Base-by-base conservation (phyloP, 129 eudicot genomes). In the Rutidosis leptorrhynchoides region DNA sequence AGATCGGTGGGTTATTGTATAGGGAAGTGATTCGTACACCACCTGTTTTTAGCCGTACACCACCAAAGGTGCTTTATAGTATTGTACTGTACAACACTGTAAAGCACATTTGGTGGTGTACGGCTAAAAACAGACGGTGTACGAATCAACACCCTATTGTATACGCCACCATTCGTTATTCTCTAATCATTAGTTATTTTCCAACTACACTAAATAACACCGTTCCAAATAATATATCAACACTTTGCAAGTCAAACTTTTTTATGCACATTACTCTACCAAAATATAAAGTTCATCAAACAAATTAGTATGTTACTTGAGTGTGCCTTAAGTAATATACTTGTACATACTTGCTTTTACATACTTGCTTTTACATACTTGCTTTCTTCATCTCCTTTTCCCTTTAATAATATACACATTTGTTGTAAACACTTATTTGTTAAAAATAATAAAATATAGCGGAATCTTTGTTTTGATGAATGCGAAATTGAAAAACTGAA, bases 1-100 rank as follows among this genome's bases (percentile, higher is more conserved):
- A 65, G 59, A 57, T 70, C 23, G 67, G 67, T 70, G 67, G 67
- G 66, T 70, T 70, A 56, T 42, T 70, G 65, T 42, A 58, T n/a
- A n/a, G n/a, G n/a, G n/a, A n/a, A n/a, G n/a, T n/a, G n/a, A n/a
- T n/a, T n/a, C n/a, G n/a, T n/a, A n/a, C n/a, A n/a, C n/a, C n/a
- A n/a, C n/a, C n/a, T n/a, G n/a, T n/a, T n/a, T n/a, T n/a, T n/a
- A n/a, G n/a, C n/a, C n/a, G n/a, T n/a, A n/a, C n/a, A n/a, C n/a
- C n/a, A n/a, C n/a, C n/a, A n/a, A n/a, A n/a, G n/a, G n/a, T n/a
- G n/a, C n/a, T n/a, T n/a, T n/a, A n/a, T n/a, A n/a, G n/a, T n/a
- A n/a, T n/a, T n/a, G n/a, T n/a, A n/a, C n/a, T n/a, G n/a, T n/a
- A n/a, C n/a, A n/a, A n/a, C n/a, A n/a, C n/a, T n/a, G n/a, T n/a